Evolutionary conservation across 164 flowering plant species (phyloP).

Genomic region (Nelumbo lutea): DNA sequence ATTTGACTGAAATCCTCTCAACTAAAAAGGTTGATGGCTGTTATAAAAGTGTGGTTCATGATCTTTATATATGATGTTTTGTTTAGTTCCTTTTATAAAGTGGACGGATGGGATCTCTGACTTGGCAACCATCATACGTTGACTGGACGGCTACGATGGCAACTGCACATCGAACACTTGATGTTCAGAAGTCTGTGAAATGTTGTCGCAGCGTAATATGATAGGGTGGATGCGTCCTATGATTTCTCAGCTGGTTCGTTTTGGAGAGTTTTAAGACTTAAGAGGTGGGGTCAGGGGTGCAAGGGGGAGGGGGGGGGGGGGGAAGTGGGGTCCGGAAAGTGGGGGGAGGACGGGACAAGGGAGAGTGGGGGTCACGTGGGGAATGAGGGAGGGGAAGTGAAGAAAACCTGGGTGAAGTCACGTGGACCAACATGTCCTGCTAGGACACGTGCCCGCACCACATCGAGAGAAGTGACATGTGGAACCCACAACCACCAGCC

Average conservation of each 20-base stretch:
- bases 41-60: no score
- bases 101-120: not conserved
- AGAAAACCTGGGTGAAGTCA: constrained; percentile 31
- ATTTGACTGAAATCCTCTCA: no score
- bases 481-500: constrained; percentile 26
- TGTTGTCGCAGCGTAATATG: no score
- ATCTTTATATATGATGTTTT: no score
- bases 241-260: no score
- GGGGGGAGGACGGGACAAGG: constrained; percentile 13
- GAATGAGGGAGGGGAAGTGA: constrained; percentile 10
- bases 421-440: constrained; percentile 60
- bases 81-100: no score
- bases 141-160: not conserved
- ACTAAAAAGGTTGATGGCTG: no score
- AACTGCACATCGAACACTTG: no score
- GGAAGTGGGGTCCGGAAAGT: not conserved
- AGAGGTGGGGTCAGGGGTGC: not conserved
- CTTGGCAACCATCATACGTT: not conserved
- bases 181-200: no score
- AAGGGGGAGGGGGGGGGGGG: not conserved
- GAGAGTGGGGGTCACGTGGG: constrained; percentile 64
- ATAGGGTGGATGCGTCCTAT: no score
- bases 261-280: not conserved
- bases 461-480: constrained; percentile 8
- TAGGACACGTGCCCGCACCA: constrained; percentile 33